phyloP scores from a whole-genome alignment of 2,329 filamentous ascomycete species.

The Xylariaceae sp. region DNA sequence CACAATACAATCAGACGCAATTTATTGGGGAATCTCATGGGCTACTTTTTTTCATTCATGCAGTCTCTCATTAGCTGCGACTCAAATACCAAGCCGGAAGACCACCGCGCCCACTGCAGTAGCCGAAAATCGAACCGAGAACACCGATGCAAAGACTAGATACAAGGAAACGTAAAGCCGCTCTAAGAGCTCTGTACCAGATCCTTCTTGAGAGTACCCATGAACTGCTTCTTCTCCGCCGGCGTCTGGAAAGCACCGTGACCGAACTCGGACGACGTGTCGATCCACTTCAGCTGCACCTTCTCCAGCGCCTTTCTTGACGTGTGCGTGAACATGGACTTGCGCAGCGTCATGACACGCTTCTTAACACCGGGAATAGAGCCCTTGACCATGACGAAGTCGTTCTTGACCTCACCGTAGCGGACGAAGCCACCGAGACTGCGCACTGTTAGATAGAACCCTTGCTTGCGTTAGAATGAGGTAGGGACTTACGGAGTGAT shows the following conservation, averaged over 20 bases:
- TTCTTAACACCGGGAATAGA: slow-evolving; percentile 98
- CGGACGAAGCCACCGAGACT: slow-evolving; percentile 99
- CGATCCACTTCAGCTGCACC: slow-evolving; percentile 99
- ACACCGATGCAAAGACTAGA: slow-evolving; percentile 53
- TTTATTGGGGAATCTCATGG: slow-evolving; percentile 21
- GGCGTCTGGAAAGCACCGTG: slow-evolving; percentile 99
- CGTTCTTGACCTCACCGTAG: slow-evolving; percentile 99
- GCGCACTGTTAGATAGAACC: slow-evolving; percentile 16
- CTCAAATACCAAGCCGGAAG: slow-evolving; percentile 34
- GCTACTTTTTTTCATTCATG: slow-evolving; percentile 32
- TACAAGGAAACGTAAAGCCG: slow-evolving; percentile 40
- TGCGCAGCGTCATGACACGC: slow-evolving; percentile 97
- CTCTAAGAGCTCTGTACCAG: slow-evolving; percentile 47
- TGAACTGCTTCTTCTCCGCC: slow-evolving; percentile 94
- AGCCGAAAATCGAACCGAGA: slow-evolving; percentile 44
- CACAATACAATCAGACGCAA: neutral
- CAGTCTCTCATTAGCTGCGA: slow-evolving; percentile 36
- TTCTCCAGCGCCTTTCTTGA: slow-evolving; percentile 95
- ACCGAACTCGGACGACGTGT: slow-evolving; percentile 99
- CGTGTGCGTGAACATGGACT: slow-evolving; percentile 97
- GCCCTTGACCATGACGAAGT: slow-evolving; percentile 97
- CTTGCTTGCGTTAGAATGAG: neutral
- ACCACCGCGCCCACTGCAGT: slow-evolving; percentile 32
- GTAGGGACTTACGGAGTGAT: slow-evolving; percentile 87
- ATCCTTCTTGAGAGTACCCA: slow-evolving; percentile 99